phyloP scores from a whole-genome alignment of 2,329 filamentous ascomycete species.

The Aureobasidium sp. region DNA sequence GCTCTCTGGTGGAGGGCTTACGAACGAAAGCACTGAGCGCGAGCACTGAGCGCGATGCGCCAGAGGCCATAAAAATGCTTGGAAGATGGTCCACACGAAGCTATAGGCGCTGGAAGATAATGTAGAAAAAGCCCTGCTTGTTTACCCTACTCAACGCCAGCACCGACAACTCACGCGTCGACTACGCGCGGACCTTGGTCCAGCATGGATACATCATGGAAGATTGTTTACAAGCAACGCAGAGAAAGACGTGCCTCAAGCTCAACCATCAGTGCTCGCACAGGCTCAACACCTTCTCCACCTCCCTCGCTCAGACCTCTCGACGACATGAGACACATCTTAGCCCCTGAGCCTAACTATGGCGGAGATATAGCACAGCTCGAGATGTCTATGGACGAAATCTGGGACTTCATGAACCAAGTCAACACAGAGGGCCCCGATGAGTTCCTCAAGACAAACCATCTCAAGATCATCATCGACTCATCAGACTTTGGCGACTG shows the following conservation, averaged over 20 bases:
- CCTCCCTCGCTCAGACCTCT: background rate
- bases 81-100: background rate
- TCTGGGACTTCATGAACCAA: background rate
- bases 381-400: background rate
- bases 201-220: background rate
- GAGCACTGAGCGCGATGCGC: background rate
- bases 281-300: background rate
- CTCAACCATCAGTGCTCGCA: background rate
- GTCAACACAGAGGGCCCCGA: background rate
- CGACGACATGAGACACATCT: background rate
- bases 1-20: conserved; percentile 90
- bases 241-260: background rate
- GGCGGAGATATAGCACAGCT: background rate
- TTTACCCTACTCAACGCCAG: background rate
- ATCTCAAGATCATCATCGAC: conserved; percentile 7
- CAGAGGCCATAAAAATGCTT: background rate
- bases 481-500: conserved; percentile 1
- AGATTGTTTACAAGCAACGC: background rate
- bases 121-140: background rate
- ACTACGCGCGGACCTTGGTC: background rate
- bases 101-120: background rate
- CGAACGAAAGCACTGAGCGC: conserved; percentile 35
- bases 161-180: background rate
- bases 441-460: background rate
- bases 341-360: background rate